Evolutionary conservation across 148 eudicot genomes (phyloP), one percentile per base, ranked within the genome.

Genomic region (Nepenthes mirabilis): DNA sequence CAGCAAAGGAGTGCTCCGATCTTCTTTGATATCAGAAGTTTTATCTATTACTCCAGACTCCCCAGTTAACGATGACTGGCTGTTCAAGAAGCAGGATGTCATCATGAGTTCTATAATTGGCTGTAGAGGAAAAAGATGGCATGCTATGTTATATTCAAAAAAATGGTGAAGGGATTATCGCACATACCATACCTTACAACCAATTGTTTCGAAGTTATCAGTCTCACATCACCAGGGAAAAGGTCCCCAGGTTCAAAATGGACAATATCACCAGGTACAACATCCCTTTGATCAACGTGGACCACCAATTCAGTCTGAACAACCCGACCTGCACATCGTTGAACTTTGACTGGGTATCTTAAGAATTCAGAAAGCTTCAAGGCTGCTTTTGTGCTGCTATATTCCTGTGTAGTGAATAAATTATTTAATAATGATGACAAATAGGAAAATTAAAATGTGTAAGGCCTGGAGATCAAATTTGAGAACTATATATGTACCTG

Each of bases 21-120:
- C 75, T 72, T 79, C 83, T 58, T 60, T 66, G 52, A 66, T 65
- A 11, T 79, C 75, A 34, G 79, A 79, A 68, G 79, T 66, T 69
- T 79, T 79, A 66, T 75, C 83, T 59, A 74, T 70, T 53, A 61
- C 69, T 69, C 72, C 79, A 66, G 78, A 72, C 70, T 79, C 83
- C 69, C 83, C 83, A 35, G 83, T 79, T 61, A 79, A 70, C 34
- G 77, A 79, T 14, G 83, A 75, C 66, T 79, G 83, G 55, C 83
- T 79, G 83, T 72, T 56, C 69, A 75, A 68, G 62, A 66, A 72
- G 70, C 49, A 71, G 23, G 36, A 47, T 43, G 37, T 58, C 63
- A 68, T 62, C 55, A 63, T 47, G 58, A 50, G 54, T 49, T 63
- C 68, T 55, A 50, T 58, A 53, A 14, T 62, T 37, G 64, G 51